Evolutionary conservation across 352 stramenopile species (phyloP), one percentile per base, ranked within the genome.

Genomic region (Globisporangium acanthophoron): DNA sequence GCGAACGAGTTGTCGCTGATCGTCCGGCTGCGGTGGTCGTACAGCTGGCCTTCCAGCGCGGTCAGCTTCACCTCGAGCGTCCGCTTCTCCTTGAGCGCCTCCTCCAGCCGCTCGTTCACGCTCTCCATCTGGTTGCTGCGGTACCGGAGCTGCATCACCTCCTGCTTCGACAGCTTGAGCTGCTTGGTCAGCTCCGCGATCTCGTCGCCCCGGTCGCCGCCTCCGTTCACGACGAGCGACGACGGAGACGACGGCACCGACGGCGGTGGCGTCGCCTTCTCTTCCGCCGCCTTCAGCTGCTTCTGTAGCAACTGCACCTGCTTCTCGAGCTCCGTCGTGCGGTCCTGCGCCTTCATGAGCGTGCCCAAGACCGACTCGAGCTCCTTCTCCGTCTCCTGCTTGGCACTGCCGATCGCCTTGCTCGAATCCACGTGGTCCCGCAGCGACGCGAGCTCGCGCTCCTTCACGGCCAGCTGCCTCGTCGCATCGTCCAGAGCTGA

Each of bases 121-220:
- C 73, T 85, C 43, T 89, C 82, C 13, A 89, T 67, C 58, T 88
- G 80, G 53, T 92, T 92, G 43, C 80, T 90, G 35, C 82, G 82
- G 68, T 89, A 92, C 0, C 80, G 82, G 20, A 92, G 74, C 67
- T 90, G 78, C 82, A 92, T 92, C 13, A 88, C 80, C 52, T 92
- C 82, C 47, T 92, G 82, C 35, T 85, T 81, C 6, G 82, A 76
- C 16, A 88, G 54, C 56, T 92, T 92, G 4, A 92, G 63, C 59
- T 90, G 78, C 69, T 92, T 92, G 16, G 67, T 72, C 12, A 89
- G 61, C 27, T 92, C 82, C 0, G 66, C 64, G 44, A 89, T 43
- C 33, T 88, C 78, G 2, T 80, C 68, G 33, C 70, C 62, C 0
- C 65, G 50, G 29, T 65, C 47, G 12, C 31, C 47, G 12, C 31